Conservation (phyloP, 2,329 filamentous ascomycete genomes). For the Ceratocystis cubensis region DNA sequence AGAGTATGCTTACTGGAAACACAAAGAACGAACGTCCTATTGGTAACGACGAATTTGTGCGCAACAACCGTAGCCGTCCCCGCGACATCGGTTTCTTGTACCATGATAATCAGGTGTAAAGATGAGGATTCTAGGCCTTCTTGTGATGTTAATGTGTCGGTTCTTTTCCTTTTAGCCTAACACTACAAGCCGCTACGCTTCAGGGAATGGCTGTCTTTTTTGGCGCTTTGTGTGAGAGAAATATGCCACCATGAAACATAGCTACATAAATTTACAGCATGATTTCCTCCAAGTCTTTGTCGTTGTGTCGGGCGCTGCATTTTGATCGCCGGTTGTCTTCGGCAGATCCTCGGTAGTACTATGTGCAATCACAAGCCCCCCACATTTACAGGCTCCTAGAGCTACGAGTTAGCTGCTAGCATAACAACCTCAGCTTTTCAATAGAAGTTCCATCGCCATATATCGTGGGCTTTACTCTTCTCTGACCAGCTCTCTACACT, state of each 20-base stretch:
- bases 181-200: not conserved
- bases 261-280: not conserved
- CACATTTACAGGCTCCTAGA: not conserved
- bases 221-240: not conserved
- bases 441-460: not conserved
- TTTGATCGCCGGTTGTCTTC: not conserved
- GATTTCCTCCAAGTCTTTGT: not conserved
- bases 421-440: not conserved
- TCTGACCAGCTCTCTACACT: not conserved
- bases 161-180: not conserved
- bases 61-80: constrained; percentile 63
- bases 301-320: too few species aligned
- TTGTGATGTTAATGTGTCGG: not conserved
- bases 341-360: constrained; percentile 4
- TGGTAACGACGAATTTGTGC: constrained; percentile 81
- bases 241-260: not conserved
- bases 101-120: constrained; percentile 68
- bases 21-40: constrained; percentile 79
- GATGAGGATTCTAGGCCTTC: not conserved
- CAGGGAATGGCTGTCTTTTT: not conserved
- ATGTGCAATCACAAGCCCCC: not conserved
- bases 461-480: not conserved
- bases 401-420: not conserved
- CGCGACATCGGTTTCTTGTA: constrained; percentile 89
- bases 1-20: constrained; percentile 97